A percentile compares a stretch with the other conserved stretches of the same genome.
Evolutionary conservation across 768 basidiomycete species (phyloP).

Genomic region (Lactifluus pinguis): DNA sequence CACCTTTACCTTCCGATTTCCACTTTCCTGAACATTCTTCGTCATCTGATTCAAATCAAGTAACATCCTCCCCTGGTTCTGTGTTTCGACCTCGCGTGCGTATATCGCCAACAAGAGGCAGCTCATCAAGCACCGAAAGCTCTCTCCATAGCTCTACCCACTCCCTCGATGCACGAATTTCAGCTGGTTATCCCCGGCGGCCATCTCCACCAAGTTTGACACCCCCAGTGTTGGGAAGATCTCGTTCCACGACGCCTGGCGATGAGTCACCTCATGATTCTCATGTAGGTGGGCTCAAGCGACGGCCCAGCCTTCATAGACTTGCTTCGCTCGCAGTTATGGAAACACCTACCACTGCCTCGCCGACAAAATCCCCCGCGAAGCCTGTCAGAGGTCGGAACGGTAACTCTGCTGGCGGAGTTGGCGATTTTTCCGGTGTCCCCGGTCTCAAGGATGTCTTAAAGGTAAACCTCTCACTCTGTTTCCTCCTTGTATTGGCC

Average conservation of each 20-base stretch:
- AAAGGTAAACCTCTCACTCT: constrained; percentile 37
- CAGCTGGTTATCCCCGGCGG: constrained; percentile 18
- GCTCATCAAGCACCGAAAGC: background rate
- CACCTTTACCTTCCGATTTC: constrained; percentile 23
- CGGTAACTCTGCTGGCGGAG: constrained; percentile 37
- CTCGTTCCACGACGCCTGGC: constrained; percentile 29
- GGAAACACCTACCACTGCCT: constrained; percentile 33
- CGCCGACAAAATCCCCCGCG: constrained; percentile 41
- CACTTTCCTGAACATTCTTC: constrained; percentile 28
- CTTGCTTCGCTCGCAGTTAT: constrained; percentile 48
- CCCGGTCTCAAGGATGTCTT: constrained; percentile 66
- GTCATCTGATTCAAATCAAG: constrained; percentile 5
- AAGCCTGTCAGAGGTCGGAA: constrained; percentile 35
- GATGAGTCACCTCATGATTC: constrained; percentile 3
- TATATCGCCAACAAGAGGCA: constrained; percentile 7
- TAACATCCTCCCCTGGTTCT: background rate
- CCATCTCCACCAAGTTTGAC: constrained; percentile 25
- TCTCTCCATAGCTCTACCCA: constrained; percentile 41
- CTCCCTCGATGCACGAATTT: constrained; percentile 40
- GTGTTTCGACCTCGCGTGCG: background rate
- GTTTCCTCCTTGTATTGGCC: background rate
- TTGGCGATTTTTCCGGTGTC: constrained; percentile 33
- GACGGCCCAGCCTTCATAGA: constrained; percentile 37
- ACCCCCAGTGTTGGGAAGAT: constrained; percentile 25
- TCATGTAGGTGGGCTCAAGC: constrained; percentile 9